Conservation (phyloP, 2,329 filamentous ascomycete genomes). For the Scedosporium boydii region DNA sequence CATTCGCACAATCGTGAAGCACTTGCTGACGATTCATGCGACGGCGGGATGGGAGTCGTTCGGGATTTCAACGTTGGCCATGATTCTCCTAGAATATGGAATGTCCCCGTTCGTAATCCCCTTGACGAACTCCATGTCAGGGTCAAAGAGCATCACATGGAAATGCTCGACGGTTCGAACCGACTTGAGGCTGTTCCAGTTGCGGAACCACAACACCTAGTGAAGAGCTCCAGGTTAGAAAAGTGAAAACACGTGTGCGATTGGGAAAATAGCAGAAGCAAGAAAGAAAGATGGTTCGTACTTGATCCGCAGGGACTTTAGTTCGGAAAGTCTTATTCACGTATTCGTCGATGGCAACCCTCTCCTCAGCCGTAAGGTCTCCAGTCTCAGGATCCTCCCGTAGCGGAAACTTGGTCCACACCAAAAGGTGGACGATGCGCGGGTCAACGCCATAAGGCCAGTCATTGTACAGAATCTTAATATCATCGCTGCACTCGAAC, state of each 20-base stretch:
- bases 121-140: slow-evolving; percentile 58
- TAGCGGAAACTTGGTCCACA: slow-evolving; percentile 86
- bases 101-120: slow-evolving; percentile 67
- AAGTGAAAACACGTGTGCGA: neutral
- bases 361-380: slow-evolving; percentile 56
- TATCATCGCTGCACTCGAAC: slow-evolving; percentile 42
- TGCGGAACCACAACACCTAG: slow-evolving; percentile 44
- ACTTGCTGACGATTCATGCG: neutral
- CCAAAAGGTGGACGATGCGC: slow-evolving; percentile 72
- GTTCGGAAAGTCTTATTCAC: slow-evolving; percentile 57
- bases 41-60: neutral
- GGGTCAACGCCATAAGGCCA: slow-evolving; percentile 85
- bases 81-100: slow-evolving; percentile 43
- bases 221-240: slow-evolving; percentile 6
- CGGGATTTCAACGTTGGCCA: neutral
- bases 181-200: slow-evolving; percentile 78
- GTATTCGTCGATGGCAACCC: slow-evolving; percentile 59
- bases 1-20: neutral
- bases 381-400: slow-evolving; percentile 56
- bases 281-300: slow-evolving; percentile 23
- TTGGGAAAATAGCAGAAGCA: neutral
- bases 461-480: slow-evolving; percentile 77
- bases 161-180: slow-evolving; percentile 86
- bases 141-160: slow-evolving; percentile 81
- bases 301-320: slow-evolving; percentile 39